phyloP scores from a whole-genome alignment of 2,329 filamentous ascomycete genomes.

The Penicillium oxalicum region DNA sequence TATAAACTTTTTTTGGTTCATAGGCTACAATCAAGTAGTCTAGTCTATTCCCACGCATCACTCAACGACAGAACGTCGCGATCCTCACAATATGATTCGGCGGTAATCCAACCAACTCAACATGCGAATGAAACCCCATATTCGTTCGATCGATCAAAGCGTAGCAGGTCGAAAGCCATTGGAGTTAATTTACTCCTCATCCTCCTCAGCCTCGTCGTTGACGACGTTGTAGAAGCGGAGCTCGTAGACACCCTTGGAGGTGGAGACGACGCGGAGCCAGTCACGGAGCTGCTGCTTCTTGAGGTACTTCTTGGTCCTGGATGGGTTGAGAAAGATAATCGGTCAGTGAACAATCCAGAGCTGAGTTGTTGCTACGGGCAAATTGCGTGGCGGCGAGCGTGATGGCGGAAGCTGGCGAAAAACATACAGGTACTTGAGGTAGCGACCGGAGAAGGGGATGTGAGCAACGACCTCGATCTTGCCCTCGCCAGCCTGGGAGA shows the following conservation, averaged over 20 bases:
- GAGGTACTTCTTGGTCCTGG: slow-evolving; percentile 99
- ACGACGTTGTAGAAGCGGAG: slow-evolving; percentile 99
- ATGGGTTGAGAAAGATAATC: background rate
- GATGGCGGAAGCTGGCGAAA: background rate
- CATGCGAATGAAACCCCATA: slow-evolving; percentile 7
- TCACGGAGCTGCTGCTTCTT: slow-evolving; percentile 99
- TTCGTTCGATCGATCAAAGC: slow-evolving; percentile 11
- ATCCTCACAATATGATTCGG: slow-evolving; percentile 9
- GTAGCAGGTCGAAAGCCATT: slow-evolving; percentile 8
- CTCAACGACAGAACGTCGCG: slow-evolving; percentile 11
- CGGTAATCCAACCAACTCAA: slow-evolving; percentile 12
- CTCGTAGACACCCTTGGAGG: slow-evolving; percentile 97
- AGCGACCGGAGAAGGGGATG: slow-evolving; percentile 96
- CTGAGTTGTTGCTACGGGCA: too few relatives aligned
- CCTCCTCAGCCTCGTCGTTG: slow-evolving; percentile 94
- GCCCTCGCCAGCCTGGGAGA: slow-evolving; percentile 87
- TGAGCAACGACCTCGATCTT: slow-evolving; percentile 97
- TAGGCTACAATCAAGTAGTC: slow-evolving; percentile 13
- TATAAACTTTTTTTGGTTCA: slow-evolving; percentile 23
- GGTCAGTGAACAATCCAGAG: slow-evolving; percentile 5
- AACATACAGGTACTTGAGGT: slow-evolving; percentile 98
- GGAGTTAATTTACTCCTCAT: slow-evolving; percentile 76
- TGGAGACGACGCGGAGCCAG: slow-evolving; percentile 98
- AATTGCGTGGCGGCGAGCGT: too few relatives aligned
- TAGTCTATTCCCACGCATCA: slow-evolving; percentile 17